Percentiles rank a stretch among this genome's conserved stretches.
These are phyloP conservation scores for Yarrowia divulgata DNA, from an alignment of 805 yeast genomes.

Conservation along the genomic window DNA sequence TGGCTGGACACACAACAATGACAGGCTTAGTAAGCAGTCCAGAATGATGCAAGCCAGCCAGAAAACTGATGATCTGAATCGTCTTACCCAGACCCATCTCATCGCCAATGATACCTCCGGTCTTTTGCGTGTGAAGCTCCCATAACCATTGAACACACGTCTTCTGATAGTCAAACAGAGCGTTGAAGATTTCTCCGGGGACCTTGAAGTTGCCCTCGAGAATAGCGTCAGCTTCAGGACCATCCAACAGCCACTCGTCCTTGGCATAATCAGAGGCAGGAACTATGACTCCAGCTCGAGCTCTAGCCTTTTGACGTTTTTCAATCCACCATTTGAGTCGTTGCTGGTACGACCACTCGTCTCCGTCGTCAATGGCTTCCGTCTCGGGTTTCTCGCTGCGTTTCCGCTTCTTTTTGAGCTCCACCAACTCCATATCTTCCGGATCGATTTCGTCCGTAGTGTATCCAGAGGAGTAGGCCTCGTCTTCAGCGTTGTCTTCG, in stretches of 20 bases:
- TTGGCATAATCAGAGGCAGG: conserved; percentile 42
- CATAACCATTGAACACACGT: conserved; percentile 98
- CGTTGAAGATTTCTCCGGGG: conserved; percentile 90
- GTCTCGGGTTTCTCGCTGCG: background rate
- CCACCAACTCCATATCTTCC: conserved; percentile 26
- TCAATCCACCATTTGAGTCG: conserved; percentile 68
- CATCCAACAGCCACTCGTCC: conserved; percentile 17
- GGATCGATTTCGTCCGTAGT: conserved; percentile 25
- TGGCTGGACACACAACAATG: conserved; percentile 92
- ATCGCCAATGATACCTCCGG: conserved; percentile 96
- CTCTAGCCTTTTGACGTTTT: conserved; percentile 58
- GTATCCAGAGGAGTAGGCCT: conserved; percentile 2
- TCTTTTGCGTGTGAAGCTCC: conserved; percentile 86
- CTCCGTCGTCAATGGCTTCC: conserved; percentile 75
- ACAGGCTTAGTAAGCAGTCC: conserved; percentile 77
- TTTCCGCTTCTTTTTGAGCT: conserved; percentile 16
- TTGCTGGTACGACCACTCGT: conserved; percentile 66
- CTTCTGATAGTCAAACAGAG: conserved; percentile 89
- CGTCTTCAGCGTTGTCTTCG: background rate
- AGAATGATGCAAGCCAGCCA: conserved; percentile 90
- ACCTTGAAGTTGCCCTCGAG: conserved; percentile 72
- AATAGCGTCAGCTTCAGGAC: conserved; percentile 68
- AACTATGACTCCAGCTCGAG: conserved; percentile 43
- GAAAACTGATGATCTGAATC: conserved; percentile 85
- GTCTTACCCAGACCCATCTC: conserved; percentile 99